Evolutionary conservation across 2,329 filamentous ascomycete genomes (phyloP).

Genomic region (Ophiostoma perfectum): DNA sequence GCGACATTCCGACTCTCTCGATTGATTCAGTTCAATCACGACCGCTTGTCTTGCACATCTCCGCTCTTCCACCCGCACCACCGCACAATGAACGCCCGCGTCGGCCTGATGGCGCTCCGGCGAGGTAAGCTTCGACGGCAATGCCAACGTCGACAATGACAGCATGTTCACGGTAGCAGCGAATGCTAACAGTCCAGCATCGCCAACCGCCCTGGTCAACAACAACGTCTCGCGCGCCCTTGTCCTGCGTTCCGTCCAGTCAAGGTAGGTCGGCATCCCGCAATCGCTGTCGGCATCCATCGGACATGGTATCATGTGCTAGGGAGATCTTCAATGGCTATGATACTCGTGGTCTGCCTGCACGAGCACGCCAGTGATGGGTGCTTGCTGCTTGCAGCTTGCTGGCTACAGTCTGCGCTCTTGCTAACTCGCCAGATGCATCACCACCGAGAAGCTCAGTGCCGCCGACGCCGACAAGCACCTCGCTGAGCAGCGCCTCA

Average conservation of each 20-base stretch:
- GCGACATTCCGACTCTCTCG: conserved; percentile 21
- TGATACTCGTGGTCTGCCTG: not conserved
- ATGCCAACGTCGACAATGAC: not conserved
- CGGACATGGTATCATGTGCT: not conserved
- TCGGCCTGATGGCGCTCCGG: conserved; percentile 54
- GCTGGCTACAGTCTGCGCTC: not conserved
- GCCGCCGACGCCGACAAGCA: conserved; percentile 53
- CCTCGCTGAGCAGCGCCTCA: conserved; percentile 73
- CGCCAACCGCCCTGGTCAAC: conserved; percentile 40
- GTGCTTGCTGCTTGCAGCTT: not conserved
- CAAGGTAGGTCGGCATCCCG: conserved; percentile 1
- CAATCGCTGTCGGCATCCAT: not conserved
- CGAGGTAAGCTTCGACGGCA: conserved; percentile 42
- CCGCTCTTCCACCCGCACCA: conserved; percentile 23
- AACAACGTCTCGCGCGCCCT: conserved; percentile 45
- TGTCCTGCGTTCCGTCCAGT: conserved; percentile 37
- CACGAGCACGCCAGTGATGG: not conserved
- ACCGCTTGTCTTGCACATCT: not conserved
- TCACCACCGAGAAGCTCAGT: conserved; percentile 54
- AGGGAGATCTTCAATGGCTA: not conserved
- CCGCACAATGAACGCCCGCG: conserved; percentile 49
- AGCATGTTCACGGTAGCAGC: not conserved
- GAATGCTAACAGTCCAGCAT: conserved; percentile 4
- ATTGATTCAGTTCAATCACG: conserved; percentile 11
- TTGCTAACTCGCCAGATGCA: conserved; percentile 36